phyloP scores from a whole-genome alignment of 2,329 filamentous ascomycete species.

The Alternaria triticimaculans region DNA sequence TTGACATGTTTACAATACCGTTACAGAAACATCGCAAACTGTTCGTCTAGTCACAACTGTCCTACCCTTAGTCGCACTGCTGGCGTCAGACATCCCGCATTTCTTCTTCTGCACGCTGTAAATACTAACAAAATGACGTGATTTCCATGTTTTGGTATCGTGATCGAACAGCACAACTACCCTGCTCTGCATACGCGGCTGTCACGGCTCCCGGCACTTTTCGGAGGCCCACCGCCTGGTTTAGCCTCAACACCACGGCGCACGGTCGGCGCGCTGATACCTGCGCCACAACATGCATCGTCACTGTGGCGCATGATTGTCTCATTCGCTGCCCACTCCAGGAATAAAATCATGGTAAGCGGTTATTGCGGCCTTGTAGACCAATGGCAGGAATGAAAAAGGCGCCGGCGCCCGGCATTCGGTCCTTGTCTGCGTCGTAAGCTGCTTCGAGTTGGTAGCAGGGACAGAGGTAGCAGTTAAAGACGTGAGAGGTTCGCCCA shows the following conservation, averaged over 20 bases:
- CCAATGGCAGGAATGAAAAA: slow-evolving; percentile 5
- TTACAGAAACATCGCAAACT: neutral
- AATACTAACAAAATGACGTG: no score
- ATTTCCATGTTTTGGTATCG: neutral
- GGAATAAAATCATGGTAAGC: neutral
- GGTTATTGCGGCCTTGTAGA: slow-evolving; percentile 1
- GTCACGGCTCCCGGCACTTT: neutral
- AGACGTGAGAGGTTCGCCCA: neutral
- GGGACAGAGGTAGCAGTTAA: no score
- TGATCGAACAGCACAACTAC: no score
- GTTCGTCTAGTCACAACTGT: fast-evolving
- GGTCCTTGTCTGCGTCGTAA: slow-evolving; percentile 18
- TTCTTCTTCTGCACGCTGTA: no score
- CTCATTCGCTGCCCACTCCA: neutral
- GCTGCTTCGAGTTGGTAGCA: neutral
- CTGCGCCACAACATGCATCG: slow-evolving; percentile 2
- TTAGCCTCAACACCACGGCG: slow-evolving; percentile 14
- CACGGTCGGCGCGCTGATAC: neutral
- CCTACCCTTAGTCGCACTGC: no score
- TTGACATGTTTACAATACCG: fast-evolving
- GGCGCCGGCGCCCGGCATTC: neutral
- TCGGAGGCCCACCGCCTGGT: neutral
- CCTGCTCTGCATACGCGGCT: neutral
- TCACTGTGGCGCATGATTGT: neutral
- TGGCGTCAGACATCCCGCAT: no score